Percentiles rank a stretch among this genome's conserved stretches.
phyloP scores from a whole-genome alignment of 1,284 basidiomycete species.

The Malassezia brasiliensis region DNA sequence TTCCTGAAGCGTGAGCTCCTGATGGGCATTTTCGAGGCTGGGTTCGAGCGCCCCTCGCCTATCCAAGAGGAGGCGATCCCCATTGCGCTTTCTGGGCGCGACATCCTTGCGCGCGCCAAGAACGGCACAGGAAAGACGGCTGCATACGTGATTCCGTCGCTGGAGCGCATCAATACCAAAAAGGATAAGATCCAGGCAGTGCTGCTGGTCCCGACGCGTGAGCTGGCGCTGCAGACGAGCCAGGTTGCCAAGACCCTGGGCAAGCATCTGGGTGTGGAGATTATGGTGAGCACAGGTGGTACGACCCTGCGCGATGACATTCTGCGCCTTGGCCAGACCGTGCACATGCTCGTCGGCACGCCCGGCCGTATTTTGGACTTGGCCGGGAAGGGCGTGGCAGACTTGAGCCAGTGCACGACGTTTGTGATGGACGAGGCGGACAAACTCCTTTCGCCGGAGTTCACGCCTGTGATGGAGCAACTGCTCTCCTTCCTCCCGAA shows the following conservation, averaged over 20 bases:
- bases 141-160: slow-evolving; percentile 91
- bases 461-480: slow-evolving; percentile 97
- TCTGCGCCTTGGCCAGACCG: slow-evolving; percentile 68
- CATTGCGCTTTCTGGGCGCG: slow-evolving; percentile 58
- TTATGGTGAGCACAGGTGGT: slow-evolving; percentile 98
- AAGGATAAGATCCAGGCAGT: slow-evolving; percentile 74
- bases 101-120: slow-evolving; percentile 61
- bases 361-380: slow-evolving; percentile 93
- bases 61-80: slow-evolving; percentile 83
- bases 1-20: slow-evolving; percentile 47
- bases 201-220: slow-evolving; percentile 46
- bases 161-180: slow-evolving; percentile 79
- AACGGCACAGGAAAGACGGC: slow-evolving; percentile 65
- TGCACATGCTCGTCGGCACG: slow-evolving; percentile 93
- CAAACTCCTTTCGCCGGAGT: slow-evolving; percentile 93
- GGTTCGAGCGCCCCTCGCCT: slow-evolving; percentile 85
- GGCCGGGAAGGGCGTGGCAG: slow-evolving; percentile 83
- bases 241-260: slow-evolving; percentile 96
- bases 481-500: slow-evolving; percentile 73
- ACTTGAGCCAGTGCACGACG: slow-evolving; percentile 83
- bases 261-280: slow-evolving; percentile 86
- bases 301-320: slow-evolving; percentile 98
- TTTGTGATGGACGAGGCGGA: slow-evolving; percentile 85
- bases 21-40: slow-evolving; percentile 48
- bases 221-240: slow-evolving; percentile 60